Evolutionary conservation across 2,329 filamentous ascomycete species (phyloP).

Genomic region (Epichloe scottii): DNA sequence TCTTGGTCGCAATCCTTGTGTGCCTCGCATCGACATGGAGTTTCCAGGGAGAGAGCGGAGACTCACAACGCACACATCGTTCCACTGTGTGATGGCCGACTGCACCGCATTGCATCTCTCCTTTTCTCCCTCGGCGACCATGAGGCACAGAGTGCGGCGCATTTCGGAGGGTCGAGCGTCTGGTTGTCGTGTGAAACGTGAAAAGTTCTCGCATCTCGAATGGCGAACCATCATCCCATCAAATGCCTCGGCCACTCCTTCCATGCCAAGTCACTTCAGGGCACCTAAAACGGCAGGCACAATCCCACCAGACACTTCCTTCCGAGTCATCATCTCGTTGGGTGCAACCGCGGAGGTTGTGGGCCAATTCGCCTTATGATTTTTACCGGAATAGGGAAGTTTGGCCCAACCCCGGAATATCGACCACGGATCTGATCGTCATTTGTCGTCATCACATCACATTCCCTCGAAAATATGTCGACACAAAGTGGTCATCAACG

Average conservation of each 20-base stretch:
- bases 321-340: background rate
- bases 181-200: too few relatives aligned
- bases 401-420: background rate
- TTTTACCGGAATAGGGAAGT: constrained; percentile 4
- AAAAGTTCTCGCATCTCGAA: too few relatives aligned
- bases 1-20: background rate
- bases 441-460: background rate
- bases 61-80: background rate
- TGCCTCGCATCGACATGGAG: background rate
- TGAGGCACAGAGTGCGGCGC: too few relatives aligned
- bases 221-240: too few relatives aligned
- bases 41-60: background rate
- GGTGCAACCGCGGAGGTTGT: background rate
- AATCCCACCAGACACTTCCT: background rate
- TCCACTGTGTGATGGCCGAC: background rate
- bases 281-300: background rate
- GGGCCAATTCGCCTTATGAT: background rate
- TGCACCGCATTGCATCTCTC: too few relatives aligned
- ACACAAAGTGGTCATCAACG: background rate
- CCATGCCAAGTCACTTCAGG: background rate
- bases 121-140: too few relatives aligned
- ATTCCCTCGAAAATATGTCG: background rate
- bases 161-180: too few relatives aligned
- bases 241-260: background rate
- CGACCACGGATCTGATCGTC: background rate